phyloP scores from a whole-genome alignment of 345 rosid genomes.

The Durio zibethinus region DNA sequence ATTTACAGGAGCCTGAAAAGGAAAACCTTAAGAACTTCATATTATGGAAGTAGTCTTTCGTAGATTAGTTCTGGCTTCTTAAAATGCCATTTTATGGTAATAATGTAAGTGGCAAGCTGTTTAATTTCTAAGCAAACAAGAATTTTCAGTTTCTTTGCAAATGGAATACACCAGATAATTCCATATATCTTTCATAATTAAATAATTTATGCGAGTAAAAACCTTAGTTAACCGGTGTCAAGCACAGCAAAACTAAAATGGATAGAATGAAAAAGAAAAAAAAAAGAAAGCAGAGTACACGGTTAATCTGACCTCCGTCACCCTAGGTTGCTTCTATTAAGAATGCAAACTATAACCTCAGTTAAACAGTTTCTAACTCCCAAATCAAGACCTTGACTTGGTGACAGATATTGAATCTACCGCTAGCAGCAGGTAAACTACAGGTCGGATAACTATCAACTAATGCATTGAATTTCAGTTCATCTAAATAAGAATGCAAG shows the following conservation, averaged over 20 bases:
- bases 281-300: neutral
- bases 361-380: neutral
- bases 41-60: neutral
- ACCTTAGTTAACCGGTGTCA: neutral
- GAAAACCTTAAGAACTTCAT: neutral
- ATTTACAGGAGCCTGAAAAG: conserved; percentile 75
- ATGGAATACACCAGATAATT: neutral
- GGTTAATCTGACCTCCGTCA: neutral
- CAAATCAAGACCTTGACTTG: neutral
- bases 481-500: neutral
- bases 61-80: neutral
- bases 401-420: neutral
- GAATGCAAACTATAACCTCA: neutral
- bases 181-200: neutral
- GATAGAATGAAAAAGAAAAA: neutral
- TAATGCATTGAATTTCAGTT: neutral
- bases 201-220: neutral
- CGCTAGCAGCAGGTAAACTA: neutral
- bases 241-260: neutral
- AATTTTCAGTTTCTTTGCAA: neutral
- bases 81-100: neutral
- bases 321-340: neutral
- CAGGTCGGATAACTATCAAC: too few relatives aligned
- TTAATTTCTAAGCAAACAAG: neutral
- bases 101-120: neutral